phyloP scores from a whole-genome alignment of 1,284 basidiomycete species.

The Ceraceosorus bombacis region DNA sequence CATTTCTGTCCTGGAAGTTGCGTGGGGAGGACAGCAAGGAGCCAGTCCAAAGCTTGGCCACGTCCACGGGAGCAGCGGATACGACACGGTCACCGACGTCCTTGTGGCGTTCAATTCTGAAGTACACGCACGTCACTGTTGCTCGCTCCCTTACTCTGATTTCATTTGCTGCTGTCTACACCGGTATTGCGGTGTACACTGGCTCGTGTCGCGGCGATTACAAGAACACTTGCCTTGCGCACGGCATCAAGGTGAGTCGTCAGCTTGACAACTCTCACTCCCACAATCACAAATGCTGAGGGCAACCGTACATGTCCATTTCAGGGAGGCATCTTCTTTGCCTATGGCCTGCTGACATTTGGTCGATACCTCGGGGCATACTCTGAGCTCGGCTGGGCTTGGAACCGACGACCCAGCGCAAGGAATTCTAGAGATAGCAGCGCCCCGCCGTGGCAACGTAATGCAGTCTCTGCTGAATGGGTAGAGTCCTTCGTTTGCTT shows the following conservation, averaged over 20 bases:
- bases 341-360: conserved; percentile 78
- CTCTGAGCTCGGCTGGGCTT: conserved; percentile 85
- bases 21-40: too few relatives aligned
- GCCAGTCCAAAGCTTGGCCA: too few relatives aligned
- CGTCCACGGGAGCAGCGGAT: neutral
- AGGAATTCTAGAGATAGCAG: conserved; percentile 16
- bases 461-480: conserved; percentile 61
- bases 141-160: conserved; percentile 64
- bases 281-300: too few relatives aligned
- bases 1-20: too few relatives aligned
- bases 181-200: conserved; percentile 70
- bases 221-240: conserved; percentile 74
- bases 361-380: conserved; percentile 84
- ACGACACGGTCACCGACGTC: conserved; percentile 1
- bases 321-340: conserved; percentile 47
- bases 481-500: conserved; percentile 82
- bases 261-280: too few relatives aligned
- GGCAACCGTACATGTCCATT: too few relatives aligned
- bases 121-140: conserved; percentile 38
- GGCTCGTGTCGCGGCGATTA: conserved; percentile 62
- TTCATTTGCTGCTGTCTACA: conserved; percentile 60
- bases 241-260: conserved; percentile 66
- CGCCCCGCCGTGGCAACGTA: conserved; percentile 5
- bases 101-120: conserved; percentile 6
- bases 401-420: conserved; percentile 59